Evolutionary conservation across 139 green algal genomes (phyloP).

Genomic region (Pseudopediastrum boryanum): DNA sequence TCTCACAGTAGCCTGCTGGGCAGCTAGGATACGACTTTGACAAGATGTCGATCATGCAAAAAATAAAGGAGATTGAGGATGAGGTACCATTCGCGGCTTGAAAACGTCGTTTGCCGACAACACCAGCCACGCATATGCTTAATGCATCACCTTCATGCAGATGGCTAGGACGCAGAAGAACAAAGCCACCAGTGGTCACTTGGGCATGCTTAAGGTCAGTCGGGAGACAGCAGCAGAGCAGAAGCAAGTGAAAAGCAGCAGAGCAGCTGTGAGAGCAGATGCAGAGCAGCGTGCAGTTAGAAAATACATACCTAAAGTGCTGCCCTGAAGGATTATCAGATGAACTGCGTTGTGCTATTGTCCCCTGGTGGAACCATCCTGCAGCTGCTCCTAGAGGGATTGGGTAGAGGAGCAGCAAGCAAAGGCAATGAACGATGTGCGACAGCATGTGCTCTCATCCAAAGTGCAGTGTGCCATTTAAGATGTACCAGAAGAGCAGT

Average conservation of each 20-base stretch:
- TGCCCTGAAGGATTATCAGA: background rate
- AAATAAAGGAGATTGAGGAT: slow-evolving; percentile 85
- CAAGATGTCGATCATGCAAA: slow-evolving; percentile 55
- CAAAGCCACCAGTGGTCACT: slow-evolving; percentile 92
- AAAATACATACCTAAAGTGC: background rate
- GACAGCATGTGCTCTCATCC: too few relatives aligned
- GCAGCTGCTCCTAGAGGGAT: background rate
- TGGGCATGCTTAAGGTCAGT: slow-evolving; percentile 91
- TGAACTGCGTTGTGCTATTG: background rate
- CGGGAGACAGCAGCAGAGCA: background rate
- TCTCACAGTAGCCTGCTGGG: too few relatives aligned
- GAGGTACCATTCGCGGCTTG: slow-evolving; percentile 59
- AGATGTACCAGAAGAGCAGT: too few relatives aligned
- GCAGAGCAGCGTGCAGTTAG: background rate
- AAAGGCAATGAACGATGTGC: too few relatives aligned
- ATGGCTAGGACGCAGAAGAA: slow-evolving; percentile 99
- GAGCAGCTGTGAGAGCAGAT: background rate
- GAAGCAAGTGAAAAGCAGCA: background rate
- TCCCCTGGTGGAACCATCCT: background rate
- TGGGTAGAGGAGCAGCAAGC: too few relatives aligned
- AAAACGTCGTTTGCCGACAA: too few relatives aligned
- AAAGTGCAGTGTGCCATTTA: too few relatives aligned
- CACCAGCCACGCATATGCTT: too few relatives aligned
- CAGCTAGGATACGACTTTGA: too few relatives aligned
- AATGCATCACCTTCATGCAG: slow-evolving; percentile 47